A percentile compares a stretch with the other conserved stretches of the same genome.
These are phyloP conservation scores for Trichosporon ovoides DNA, from an alignment of 1,284 basidiomycete genomes.

Conservation along the genomic window DNA sequence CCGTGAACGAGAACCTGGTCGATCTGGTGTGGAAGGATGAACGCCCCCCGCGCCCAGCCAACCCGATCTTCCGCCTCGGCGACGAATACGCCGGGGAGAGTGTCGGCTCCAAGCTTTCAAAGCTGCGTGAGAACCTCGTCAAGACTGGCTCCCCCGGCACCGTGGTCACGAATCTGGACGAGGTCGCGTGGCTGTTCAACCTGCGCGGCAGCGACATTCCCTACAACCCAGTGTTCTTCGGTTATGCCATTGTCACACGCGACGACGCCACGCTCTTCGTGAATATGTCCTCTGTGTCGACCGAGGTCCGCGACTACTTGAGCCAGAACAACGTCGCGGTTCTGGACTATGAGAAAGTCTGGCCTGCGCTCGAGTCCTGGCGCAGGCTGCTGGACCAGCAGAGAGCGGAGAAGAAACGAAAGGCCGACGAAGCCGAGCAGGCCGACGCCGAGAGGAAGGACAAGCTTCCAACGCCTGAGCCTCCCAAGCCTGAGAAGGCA, in stretches of 20 bases:
- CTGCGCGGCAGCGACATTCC: constrained; percentile 87
- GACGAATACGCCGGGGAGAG: constrained; percentile 61
- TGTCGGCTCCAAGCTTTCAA: constrained; percentile 62
- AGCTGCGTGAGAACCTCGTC: constrained; percentile 60
- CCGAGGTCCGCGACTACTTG: constrained; percentile 59
- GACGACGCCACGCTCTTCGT: constrained; percentile 69
- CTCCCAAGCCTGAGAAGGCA: constrained; percentile 7
- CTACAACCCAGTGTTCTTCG: constrained; percentile 94
- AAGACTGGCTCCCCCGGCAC: constrained; percentile 64
- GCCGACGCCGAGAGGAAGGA: constrained; percentile 6
- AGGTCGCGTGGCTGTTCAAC: constrained; percentile 92
- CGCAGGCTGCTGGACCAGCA: constrained; percentile 19
- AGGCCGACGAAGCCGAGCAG: constrained; percentile 11
- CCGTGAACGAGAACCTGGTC: constrained; percentile 67
- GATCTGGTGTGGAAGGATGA: constrained; percentile 66
- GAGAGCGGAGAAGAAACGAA: constrained; percentile 11
- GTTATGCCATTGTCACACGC: constrained; percentile 74
- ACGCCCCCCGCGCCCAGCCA: constrained; percentile 65
- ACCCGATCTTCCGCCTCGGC: constrained; percentile 65
- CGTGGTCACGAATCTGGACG: constrained; percentile 77
- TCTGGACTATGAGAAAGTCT: constrained; percentile 65
- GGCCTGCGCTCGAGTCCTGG: constrained; percentile 42
- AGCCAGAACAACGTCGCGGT: constrained; percentile 59
- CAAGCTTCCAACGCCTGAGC: constrained; percentile 6
- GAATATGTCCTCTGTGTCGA: constrained; percentile 60